phyloP scores from a whole-genome alignment of 768 basidiomycete species.

The Rhizopogon vesiculosus region DNA sequence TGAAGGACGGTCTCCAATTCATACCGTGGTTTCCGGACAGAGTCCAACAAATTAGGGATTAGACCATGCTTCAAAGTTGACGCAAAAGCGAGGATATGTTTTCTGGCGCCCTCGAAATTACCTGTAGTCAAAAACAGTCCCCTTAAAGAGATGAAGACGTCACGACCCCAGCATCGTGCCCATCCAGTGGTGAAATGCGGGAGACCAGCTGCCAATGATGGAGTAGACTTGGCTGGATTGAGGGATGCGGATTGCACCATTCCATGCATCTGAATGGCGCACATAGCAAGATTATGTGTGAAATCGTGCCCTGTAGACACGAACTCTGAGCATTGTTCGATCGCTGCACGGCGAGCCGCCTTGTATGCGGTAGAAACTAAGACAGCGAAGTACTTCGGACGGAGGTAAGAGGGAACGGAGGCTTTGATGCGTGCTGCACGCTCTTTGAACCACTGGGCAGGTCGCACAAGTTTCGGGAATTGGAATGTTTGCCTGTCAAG shows the following conservation, averaged over 20 bases:
- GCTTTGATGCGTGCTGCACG: conserved; percentile 80
- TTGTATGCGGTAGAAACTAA: conserved; percentile 91
- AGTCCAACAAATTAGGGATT: conserved; percentile 94
- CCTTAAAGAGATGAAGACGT: conserved; percentile 89
- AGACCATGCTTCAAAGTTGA: conserved; percentile 93
- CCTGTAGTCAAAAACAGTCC: conserved; percentile 95
- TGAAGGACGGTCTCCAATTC: conserved; percentile 6
- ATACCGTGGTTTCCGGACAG: conserved; percentile 76
- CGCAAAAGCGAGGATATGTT: conserved; percentile 90
- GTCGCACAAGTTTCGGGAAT: conserved; percentile 65
- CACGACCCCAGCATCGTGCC: conserved; percentile 97
- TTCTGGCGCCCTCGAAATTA: conserved; percentile 77
- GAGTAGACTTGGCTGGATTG: conserved; percentile 60
- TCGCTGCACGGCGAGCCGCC: conserved; percentile 72
- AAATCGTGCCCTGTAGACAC: conserved; percentile 81
- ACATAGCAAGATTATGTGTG: conserved; percentile 86
- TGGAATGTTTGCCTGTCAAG: conserved; percentile 47
- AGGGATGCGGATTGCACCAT: conserved; percentile 87
- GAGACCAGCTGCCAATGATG: conserved; percentile 90
- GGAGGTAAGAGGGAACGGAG: conserved; percentile 77
- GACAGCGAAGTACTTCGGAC: conserved; percentile 95
- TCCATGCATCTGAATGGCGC: conserved; percentile 87
- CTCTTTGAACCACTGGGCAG: conserved; percentile 81
- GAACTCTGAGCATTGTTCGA: conserved; percentile 89
- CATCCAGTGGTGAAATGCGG: conserved; percentile 92